A percentile compares a stretch with the other conserved stretches of the same genome.
phyloP scores from a whole-genome alignment of 73 alveolate genomes.

The Tetrahymena malaccensis region DNA sequence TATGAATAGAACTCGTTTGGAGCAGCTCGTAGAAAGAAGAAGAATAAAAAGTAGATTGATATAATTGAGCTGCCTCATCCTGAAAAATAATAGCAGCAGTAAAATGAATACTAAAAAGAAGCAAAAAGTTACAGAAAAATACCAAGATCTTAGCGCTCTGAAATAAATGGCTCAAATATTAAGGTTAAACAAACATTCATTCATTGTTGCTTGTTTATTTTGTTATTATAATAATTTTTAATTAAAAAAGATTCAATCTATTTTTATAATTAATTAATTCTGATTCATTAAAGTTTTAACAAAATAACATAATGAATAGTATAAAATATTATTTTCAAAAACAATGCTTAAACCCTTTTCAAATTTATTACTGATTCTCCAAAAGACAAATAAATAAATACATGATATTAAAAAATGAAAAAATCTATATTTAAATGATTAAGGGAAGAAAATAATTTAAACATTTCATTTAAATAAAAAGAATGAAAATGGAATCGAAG shows the following conservation, averaged over 20 bases:
- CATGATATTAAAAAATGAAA: no score
- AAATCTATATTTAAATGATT: no score
- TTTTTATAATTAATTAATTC: not conserved
- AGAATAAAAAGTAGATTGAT: not conserved
- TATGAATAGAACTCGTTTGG: not conserved
- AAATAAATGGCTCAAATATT: not conserved
- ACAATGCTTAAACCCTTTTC: no score
- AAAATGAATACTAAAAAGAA: not conserved
- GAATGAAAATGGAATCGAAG: not conserved
- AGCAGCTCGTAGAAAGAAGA: not conserved
- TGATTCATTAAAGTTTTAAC: not conserved
- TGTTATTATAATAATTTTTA: no score
- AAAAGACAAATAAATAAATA: no score
- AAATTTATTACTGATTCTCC: not conserved
- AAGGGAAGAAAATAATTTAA: no score
- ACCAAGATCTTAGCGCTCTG: not conserved
- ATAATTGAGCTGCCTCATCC: not conserved
- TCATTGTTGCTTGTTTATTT: no score
- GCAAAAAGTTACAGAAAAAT: not conserved
- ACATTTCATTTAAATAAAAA: no score
- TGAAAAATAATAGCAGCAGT: not conserved
- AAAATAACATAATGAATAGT: no score
- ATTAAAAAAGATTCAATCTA: not conserved
- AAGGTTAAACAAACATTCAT: not conserved
- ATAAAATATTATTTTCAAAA: no score